Percentiles rank a stretch among this genome's conserved stretches.
Conservation (phyloP, 208 protist genomes). For the Trypanosoma lewisi region DNA sequence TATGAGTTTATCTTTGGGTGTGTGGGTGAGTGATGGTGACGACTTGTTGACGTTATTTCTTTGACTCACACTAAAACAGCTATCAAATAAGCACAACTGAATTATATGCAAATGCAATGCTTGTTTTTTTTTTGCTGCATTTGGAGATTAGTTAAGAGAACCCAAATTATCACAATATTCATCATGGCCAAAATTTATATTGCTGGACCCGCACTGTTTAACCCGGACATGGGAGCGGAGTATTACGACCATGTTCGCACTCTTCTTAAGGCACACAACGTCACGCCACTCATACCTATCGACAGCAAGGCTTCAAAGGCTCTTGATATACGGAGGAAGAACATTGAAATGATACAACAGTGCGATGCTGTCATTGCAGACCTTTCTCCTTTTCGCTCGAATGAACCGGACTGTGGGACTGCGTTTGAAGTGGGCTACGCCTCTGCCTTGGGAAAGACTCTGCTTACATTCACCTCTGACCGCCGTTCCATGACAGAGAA, state of each 20-base stretch:
- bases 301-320: conserved; percentile 49
- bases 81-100: no score
- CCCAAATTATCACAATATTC: no score
- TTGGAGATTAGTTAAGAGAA: no score
- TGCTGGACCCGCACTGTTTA: conserved; percentile 76
- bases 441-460: conserved; percentile 56
- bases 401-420: conserved; percentile 76
- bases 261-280: conserved; percentile 32
- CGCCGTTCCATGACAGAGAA: conserved; percentile 52
- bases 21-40: no score
- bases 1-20: no score
- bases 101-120: no score
- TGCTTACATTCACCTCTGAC: conserved; percentile 65
- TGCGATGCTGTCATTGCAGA: conserved; percentile 84
- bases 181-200: conserved; percentile 68
- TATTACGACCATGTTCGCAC: conserved; percentile 57
- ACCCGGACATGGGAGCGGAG: conserved; percentile 47
- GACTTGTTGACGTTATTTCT: no score
- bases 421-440: conserved; percentile 86
- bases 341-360: conserved; percentile 69
- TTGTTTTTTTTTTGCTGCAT: no score
- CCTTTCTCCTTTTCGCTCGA: conserved; percentile 75
- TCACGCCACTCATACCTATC: conserved; percentile 56
- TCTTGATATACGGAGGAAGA: conserved; percentile 63
- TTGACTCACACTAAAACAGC: no score